Percentiles rank a stretch among this genome's conserved stretches.
Evolutionary conservation across 1,284 basidiomycete species (phyloP).

Genomic region (Taiwanofungus camphoratus): DNA sequence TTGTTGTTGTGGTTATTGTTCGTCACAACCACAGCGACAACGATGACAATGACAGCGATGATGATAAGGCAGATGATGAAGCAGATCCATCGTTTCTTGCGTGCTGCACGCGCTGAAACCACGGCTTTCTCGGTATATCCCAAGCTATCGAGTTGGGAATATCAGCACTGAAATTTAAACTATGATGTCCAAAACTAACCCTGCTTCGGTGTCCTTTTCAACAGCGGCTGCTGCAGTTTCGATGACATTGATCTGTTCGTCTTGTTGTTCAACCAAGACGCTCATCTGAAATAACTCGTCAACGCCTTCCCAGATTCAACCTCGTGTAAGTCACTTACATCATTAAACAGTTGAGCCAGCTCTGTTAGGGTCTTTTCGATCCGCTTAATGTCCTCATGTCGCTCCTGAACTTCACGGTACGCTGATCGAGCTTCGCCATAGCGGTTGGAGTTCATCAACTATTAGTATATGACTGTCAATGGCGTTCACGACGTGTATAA

Average conservation of each 20-base stretch:
- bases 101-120: constrained; percentile 78
- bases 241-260: constrained; percentile 79
- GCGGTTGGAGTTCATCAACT: constrained; percentile 89
- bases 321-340: constrained; percentile 61
- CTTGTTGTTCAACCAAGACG: constrained; percentile 90
- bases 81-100: constrained; percentile 94
- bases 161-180: background rate
- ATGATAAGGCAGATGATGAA: constrained; percentile 57
- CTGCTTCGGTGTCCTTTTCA: constrained; percentile 77
- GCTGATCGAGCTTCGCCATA: constrained; percentile 89
- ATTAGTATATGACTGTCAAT: too few relatives aligned
- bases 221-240: constrained; percentile 70
- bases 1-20: constrained; percentile 29
- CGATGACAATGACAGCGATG: constrained; percentile 57
- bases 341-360: constrained; percentile 93
- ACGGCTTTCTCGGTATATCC: constrained; percentile 85
- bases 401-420: constrained; percentile 93
- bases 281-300: constrained; percentile 55
- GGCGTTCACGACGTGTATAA: too few relatives aligned
- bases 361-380: constrained; percentile 93
- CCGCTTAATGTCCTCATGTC: constrained; percentile 92
- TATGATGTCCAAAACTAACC: constrained; percentile 46
- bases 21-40: constrained; percentile 50
- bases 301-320: background rate
- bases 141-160: constrained; percentile 39